Evolutionary conservation across 2,329 filamentous ascomycete species (phyloP).

Genomic region (Apiospora sp.): DNA sequence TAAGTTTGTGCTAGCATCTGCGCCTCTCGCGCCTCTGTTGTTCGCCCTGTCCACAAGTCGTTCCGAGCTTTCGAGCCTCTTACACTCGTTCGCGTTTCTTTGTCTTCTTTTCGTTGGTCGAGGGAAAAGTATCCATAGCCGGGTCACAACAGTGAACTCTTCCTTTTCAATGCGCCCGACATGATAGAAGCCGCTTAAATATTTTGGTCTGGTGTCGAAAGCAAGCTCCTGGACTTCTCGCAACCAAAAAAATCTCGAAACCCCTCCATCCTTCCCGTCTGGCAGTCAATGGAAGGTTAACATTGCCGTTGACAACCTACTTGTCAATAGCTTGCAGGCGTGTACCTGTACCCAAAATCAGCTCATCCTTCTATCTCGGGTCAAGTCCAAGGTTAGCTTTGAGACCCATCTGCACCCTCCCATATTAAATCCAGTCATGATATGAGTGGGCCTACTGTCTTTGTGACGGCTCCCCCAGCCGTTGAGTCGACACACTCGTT

Average conservation of each 20-base stretch:
- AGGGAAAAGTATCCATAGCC: neutral
- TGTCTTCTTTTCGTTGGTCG: slow-evolving; percentile 3
- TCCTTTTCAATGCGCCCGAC: neutral
- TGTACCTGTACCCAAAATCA: slow-evolving; percentile 1
- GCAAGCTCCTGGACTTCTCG: neutral
- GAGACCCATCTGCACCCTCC: slow-evolving; percentile 15
- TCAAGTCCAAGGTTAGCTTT: slow-evolving; percentile 21
- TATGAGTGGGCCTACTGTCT: slow-evolving; percentile 52
- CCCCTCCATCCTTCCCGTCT: slow-evolving; percentile 15
- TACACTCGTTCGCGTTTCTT: slow-evolving; percentile 22
- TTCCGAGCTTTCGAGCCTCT: slow-evolving; percentile 21
- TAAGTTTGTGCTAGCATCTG: slow-evolving; percentile 20
- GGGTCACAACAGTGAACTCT: neutral
- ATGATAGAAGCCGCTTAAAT: slow-evolving; percentile 13
- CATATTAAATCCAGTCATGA: slow-evolving; percentile 44
- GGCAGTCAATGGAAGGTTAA: slow-evolving; percentile 20
- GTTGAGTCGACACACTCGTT: slow-evolving; percentile 46
- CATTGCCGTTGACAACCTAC: slow-evolving; percentile 21
- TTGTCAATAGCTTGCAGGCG: slow-evolving; percentile 13
- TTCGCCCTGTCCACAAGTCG: slow-evolving; percentile 18
- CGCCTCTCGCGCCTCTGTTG: slow-evolving; percentile 21
- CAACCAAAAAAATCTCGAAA: slow-evolving; percentile 3
- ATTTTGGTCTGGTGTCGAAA: slow-evolving; percentile 7
- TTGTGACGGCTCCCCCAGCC: slow-evolving; percentile 49
- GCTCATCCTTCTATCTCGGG: slow-evolving; percentile 16